A percentile compares a stretch with the other conserved stretches of the same genome.
phyloP scores from a whole-genome alignment of 2,329 filamentous ascomycete species.

The Cercospora berteroae region DNA sequence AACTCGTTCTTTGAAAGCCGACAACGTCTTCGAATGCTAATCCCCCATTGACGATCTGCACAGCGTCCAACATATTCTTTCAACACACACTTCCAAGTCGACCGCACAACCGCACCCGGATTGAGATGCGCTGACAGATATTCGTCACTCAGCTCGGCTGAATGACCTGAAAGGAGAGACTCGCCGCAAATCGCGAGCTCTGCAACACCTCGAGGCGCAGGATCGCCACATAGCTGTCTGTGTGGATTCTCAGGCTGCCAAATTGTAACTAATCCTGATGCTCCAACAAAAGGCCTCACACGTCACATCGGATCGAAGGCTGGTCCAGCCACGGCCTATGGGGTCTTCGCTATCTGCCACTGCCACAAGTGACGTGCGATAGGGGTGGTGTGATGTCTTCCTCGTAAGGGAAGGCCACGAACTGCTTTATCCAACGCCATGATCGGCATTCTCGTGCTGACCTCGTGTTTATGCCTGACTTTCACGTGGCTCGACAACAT shows the following conservation, averaged over 20 bases:
- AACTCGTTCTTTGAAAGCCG: not conserved
- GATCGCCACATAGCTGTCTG: not conserved
- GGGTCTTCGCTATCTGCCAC: not conserved
- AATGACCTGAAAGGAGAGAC: not conserved
- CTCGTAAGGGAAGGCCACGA: not conserved
- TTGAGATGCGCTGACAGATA: not conserved
- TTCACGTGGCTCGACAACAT: not conserved
- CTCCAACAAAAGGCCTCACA: not conserved
- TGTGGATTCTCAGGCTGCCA: not conserved
- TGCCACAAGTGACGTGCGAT: not conserved
- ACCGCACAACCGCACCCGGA: not conserved
- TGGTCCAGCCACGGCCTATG: not conserved
- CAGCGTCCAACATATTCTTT: not conserved
- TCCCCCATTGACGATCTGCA: not conserved
- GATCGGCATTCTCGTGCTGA: not conserved
- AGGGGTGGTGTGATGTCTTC: not conserved
- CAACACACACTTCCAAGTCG: not conserved
- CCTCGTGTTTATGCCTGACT: not conserved
- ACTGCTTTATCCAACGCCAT: not conserved
- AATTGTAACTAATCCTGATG: not conserved
- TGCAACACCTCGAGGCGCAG: not conserved
- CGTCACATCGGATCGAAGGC: not conserved
- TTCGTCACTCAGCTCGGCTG: not conserved
- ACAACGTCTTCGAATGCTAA: not conserved
- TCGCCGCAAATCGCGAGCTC: not conserved